Percentiles rank a stretch among this genome's conserved stretches.
These are phyloP conservation scores for Microsporum canis DNA, from an alignment of 2,329 filamentous ascomycete species.

Conservation along the genomic window DNA sequence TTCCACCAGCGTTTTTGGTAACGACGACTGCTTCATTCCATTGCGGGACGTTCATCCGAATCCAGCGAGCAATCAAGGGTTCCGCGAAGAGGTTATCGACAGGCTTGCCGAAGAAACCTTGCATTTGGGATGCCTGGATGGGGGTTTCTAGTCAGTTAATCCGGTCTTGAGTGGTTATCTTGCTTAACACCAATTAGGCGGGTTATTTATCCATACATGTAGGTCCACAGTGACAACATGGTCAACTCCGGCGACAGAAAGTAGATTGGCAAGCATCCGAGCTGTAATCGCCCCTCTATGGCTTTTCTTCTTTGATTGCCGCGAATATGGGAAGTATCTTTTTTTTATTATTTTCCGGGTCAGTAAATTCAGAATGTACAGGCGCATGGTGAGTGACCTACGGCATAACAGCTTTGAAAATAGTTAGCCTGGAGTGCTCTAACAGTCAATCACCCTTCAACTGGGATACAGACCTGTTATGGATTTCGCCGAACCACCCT, in stretches of 20 bases:
- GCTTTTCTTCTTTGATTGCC: conserved; percentile 98
- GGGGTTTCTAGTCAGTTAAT: background rate
- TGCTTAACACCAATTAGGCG: background rate
- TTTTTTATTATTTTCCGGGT: conserved; percentile 24
- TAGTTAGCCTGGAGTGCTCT: conserved; percentile 13
- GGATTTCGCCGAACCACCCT: conserved; percentile 91
- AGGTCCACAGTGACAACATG: conserved; percentile 97
- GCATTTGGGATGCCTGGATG: conserved; percentile 75
- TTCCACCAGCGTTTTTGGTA: conserved; percentile 95
- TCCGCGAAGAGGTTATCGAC: conserved; percentile 97
- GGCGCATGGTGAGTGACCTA: conserved; percentile 24
- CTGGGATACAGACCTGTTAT: conserved; percentile 62
- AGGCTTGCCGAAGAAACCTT: conserved; percentile 95
- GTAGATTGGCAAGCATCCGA: conserved; percentile 89
- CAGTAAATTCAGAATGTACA: conserved; percentile 13
- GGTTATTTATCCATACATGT: conserved; percentile 46
- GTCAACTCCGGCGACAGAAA: conserved; percentile 86
- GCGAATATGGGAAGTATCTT: conserved; percentile 93
- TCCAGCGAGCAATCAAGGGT: conserved; percentile 90
- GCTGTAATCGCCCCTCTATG: conserved; percentile 94
- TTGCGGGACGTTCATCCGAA: conserved; percentile 70
- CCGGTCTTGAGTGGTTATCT: background rate
- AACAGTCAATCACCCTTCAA: background rate
- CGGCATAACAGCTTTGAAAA: conserved; percentile 36
- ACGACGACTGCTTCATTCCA: conserved; percentile 91